Evolutionary conservation across 495 filamentous ascomycete species (phyloP).

Genomic region (Trypethelium eluteriae): DNA sequence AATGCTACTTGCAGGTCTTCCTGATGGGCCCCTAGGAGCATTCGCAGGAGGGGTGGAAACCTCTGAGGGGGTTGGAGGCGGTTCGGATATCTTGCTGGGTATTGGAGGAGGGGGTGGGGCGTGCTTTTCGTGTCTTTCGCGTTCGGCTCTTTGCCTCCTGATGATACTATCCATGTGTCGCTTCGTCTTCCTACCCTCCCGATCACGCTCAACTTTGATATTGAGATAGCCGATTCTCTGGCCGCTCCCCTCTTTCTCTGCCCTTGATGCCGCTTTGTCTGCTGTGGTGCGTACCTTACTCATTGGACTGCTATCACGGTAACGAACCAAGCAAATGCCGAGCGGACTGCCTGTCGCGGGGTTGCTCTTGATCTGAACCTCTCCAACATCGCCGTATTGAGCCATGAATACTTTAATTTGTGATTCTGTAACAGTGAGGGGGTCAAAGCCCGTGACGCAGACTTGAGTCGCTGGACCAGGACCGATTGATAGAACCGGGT

Average conservation of each 20-base stretch:
- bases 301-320: conserved; percentile 53
- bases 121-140: conserved; percentile 28
- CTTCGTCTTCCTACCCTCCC: conserved; percentile 71
- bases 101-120: conserved; percentile 17
- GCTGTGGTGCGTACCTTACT: conserved; percentile 27
- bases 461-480: conserved; percentile 84
- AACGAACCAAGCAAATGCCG: conserved; percentile 84
- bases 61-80: conserved; percentile 26
- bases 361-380: conserved; percentile 83
- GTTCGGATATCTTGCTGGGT: conserved; percentile 11
- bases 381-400: conserved; percentile 78
- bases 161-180: conserved; percentile 63
- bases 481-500: conserved; percentile 70
- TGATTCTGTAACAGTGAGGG: conserved; percentile 62
- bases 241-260: conserved; percentile 60
- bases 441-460: conserved; percentile 88
- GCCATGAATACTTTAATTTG: conserved; percentile 76
- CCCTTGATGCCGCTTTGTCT: conserved; percentile 73
- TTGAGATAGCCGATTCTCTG: conserved; percentile 62
- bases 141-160: conserved; percentile 52
- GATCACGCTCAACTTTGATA: conserved; percentile 78
- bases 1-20: conserved; percentile 39
- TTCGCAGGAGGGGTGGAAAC: conserved; percentile 59
- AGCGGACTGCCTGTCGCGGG: conserved; percentile 87
- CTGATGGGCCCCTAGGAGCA: conserved; percentile 80